Evolutionary conservation across 306 rosid species (phyloP).

Genomic region (Cucumis cinereus): DNA sequence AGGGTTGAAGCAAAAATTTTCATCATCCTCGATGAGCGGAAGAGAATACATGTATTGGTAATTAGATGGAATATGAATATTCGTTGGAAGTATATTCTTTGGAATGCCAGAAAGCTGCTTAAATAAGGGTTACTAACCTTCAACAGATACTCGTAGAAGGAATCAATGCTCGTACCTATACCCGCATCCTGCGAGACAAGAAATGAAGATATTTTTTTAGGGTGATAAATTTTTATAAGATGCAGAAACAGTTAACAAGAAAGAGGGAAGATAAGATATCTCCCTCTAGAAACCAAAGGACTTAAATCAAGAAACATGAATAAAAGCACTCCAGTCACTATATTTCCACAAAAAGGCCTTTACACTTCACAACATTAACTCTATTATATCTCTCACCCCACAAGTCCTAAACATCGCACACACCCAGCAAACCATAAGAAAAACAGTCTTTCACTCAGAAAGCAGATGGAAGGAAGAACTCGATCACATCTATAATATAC

Average conservation of each 20-base stretch:
- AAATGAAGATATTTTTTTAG: constrained; percentile 9
- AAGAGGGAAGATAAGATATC: not conserved
- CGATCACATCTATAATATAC: no score
- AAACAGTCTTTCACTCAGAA: no score
- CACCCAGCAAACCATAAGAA: no score
- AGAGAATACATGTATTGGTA: not conserved
- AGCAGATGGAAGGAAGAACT: no score
- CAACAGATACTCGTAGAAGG: constrained; percentile 86
- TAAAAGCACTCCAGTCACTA: no score
- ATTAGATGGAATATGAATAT: not conserved
- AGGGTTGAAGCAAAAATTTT: not conserved
- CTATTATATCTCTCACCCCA: no score
- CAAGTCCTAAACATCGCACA: not conserved
- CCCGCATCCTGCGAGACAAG: constrained; percentile 81
- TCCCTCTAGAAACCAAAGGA: not conserved
- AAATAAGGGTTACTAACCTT: constrained; percentile 48
- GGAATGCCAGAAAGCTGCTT: not conserved
- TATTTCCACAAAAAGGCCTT: no score
- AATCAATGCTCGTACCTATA: constrained; percentile 95
- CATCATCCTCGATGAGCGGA: not conserved
- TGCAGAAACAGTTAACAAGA: not conserved
- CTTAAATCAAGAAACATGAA: not conserved
- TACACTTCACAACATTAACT: no score
- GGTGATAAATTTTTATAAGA: not conserved
- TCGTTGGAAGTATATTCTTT: not conserved